Evolutionary conservation across 495 filamentous ascomycete species (phyloP).

Genomic region (Xylaria castorea): DNA sequence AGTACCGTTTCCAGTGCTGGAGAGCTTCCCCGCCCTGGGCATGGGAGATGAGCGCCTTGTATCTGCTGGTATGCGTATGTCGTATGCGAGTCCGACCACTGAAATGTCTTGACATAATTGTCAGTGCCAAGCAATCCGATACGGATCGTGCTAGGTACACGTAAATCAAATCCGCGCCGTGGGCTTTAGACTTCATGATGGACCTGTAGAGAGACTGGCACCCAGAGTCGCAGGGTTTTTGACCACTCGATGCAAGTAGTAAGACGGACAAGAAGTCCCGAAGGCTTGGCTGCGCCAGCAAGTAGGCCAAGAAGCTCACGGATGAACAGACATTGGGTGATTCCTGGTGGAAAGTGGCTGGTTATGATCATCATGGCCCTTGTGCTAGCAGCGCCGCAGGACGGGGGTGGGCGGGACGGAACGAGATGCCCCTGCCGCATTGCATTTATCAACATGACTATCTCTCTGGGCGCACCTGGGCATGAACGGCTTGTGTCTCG

Average conservation of each 20-base stretch:
- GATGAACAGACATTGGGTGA: slow-evolving; percentile 12
- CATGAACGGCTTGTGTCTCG: slow-evolving; percentile 12
- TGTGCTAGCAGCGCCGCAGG: slow-evolving; percentile 15
- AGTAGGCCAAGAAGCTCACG: slow-evolving; percentile 20
- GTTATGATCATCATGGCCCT: slow-evolving; percentile 19
- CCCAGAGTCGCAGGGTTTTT: slow-evolving; percentile 20
- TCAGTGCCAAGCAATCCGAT: slow-evolving; percentile 2
- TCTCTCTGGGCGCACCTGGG: slow-evolving; percentile 20
- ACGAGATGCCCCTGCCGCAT: slow-evolving; percentile 27
- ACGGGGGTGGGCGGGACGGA: slow-evolving; percentile 26
- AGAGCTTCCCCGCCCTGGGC: neutral
- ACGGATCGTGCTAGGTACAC: slow-evolving; percentile 10
- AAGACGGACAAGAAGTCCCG: slow-evolving; percentile 29
- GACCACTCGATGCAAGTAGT: slow-evolving; percentile 24
- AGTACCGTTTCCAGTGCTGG: neutral
- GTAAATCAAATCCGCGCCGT: slow-evolving; percentile 19
- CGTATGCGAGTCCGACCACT: slow-evolving; percentile 8
- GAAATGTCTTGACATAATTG: neutral
- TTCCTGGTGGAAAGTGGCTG: slow-evolving; percentile 9
- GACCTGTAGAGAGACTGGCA: neutral
- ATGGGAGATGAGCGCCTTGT: slow-evolving; percentile 14
- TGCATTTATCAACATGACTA: slow-evolving; percentile 22
- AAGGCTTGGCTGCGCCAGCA: slow-evolving; percentile 30
- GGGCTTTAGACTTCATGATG: neutral
- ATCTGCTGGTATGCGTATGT: neutral